phyloP scores from a whole-genome alignment of 495 filamentous ascomycete genomes.

The Elasticomyces elasticus region DNA sequence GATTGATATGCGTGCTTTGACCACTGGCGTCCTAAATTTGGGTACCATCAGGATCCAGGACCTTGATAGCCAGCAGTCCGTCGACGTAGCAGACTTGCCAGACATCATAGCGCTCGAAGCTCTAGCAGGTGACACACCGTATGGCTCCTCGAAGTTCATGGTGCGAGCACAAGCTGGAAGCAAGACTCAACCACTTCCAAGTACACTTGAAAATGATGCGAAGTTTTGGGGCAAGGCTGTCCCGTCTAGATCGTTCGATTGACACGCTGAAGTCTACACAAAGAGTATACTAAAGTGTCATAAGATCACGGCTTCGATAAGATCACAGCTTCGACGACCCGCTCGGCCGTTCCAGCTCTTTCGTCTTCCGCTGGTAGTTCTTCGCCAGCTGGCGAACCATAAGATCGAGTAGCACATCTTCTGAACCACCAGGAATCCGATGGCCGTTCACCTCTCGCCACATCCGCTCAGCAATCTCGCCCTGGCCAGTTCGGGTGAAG shows the following conservation, averaged over 20 bases:
- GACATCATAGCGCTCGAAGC: constrained; percentile 43
- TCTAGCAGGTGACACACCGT: background rate
- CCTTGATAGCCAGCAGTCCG: constrained; percentile 65
- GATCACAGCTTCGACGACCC: constrained; percentile 29
- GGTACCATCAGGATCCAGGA: constrained; percentile 79
- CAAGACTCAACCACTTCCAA: background rate
- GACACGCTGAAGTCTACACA: too few relatives aligned
- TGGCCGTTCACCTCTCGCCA: constrained; percentile 21
- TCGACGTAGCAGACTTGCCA: constrained; percentile 73
- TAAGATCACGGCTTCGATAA: background rate
- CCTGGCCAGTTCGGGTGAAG: constrained; percentile 56
- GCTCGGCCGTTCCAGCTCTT: constrained; percentile 41
- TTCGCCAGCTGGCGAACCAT: constrained; percentile 63
- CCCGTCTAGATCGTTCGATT: too few relatives aligned
- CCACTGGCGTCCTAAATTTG: constrained; percentile 61
- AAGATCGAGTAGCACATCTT: constrained; percentile 67
- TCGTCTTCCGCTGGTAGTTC: constrained; percentile 55
- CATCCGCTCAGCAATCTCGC: constrained; percentile 59
- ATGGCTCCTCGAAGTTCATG: background rate
- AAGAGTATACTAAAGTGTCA: too few relatives aligned
- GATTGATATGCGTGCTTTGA: constrained; percentile 67
- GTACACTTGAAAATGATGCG: background rate
- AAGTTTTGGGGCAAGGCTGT: background rate
- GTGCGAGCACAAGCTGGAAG: background rate
- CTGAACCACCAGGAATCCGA: constrained; percentile 46